Conservation (phyloP, 306 rosid genomes). For the Ammopiptanthus mongolicus region DNA sequence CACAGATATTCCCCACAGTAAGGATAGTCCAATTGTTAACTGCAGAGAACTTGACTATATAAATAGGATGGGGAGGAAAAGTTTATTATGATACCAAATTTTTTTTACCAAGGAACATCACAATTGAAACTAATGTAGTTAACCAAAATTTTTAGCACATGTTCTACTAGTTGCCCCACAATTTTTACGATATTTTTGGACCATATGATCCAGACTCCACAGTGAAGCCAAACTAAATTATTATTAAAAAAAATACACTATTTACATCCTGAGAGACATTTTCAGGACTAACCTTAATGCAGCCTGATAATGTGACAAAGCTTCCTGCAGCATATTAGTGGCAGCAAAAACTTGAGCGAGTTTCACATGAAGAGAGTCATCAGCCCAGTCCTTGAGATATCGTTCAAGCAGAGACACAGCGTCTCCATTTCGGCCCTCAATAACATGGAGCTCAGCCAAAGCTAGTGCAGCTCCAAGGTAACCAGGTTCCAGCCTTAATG, state of each 20-base stretch:
- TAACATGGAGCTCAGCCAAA: conserved; percentile 97
- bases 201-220: background rate
- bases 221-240: background rate
- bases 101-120: background rate
- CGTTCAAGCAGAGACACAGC: conserved; percentile 91
- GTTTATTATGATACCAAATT: background rate
- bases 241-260: conserved; percentile 1
- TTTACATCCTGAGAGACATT: conserved; percentile 4
- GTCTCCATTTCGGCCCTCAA: conserved; percentile 90
- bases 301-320: conserved; percentile 93
- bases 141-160: background rate
- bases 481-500: conserved; percentile 97
- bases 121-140: background rate
- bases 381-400: conserved; percentile 98
- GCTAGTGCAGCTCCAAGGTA: conserved; percentile 99
- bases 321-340: conserved; percentile 90
- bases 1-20: background rate
- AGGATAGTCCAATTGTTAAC: background rate
- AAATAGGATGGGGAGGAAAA: background rate
- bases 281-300: conserved; percentile 64
- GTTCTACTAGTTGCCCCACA: background rate
- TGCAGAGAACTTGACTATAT: background rate
- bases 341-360: conserved; percentile 96
- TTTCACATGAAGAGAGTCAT: conserved; percentile 97
- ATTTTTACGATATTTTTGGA: background rate